Evolutionary conservation across 768 basidiomycete genomes (phyloP).

Genomic region (Boletus sensibilis): DNA sequence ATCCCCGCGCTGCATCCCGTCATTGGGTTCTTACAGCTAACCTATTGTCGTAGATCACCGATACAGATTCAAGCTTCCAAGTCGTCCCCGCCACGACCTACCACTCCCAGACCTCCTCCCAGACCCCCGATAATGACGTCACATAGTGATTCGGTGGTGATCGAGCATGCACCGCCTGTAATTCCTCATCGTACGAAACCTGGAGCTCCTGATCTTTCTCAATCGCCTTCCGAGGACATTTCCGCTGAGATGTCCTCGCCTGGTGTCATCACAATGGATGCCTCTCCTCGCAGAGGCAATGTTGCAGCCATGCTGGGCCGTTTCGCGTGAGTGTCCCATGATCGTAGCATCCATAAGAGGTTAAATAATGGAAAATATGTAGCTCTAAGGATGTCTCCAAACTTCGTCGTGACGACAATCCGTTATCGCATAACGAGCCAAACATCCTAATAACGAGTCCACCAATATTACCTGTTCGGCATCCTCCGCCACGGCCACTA

Average conservation of each 20-base stretch:
- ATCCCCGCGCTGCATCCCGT: background rate
- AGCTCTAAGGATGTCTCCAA: slow-evolving; percentile 28
- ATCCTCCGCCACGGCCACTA: slow-evolving; percentile 17
- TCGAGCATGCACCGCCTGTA: slow-evolving; percentile 12
- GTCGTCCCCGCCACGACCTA: slow-evolving; percentile 18
- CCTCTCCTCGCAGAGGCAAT: slow-evolving; percentile 17
- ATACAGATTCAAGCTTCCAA: slow-evolving; percentile 1
- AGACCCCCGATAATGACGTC: slow-evolving; percentile 20
- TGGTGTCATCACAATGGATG: background rate
- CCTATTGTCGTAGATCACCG: slow-evolving; percentile 11
- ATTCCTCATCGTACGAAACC: slow-evolving; percentile 21
- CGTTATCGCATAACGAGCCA: slow-evolving; percentile 22
- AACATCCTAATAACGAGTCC: slow-evolving; percentile 26
- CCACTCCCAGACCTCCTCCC: slow-evolving; percentile 14
- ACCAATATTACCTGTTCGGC: slow-evolving; percentile 17
- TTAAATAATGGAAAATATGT: background rate
- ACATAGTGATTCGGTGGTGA: slow-evolving; percentile 17
- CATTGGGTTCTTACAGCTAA: background rate
- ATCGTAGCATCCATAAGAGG: background rate
- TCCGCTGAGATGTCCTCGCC: background rate
- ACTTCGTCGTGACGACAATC: slow-evolving; percentile 13
- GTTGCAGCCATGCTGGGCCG: slow-evolving; percentile 43
- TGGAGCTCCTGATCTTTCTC: slow-evolving; percentile 1
- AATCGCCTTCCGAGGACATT: slow-evolving; percentile 1
- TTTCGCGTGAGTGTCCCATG: slow-evolving; percentile 19